A percentile compares a stretch with the other conserved stretches of the same genome.
These are phyloP conservation scores for Terfezia claveryi DNA, from an alignment of 495 filamentous ascomycete genomes.

Conservation along the genomic window DNA sequence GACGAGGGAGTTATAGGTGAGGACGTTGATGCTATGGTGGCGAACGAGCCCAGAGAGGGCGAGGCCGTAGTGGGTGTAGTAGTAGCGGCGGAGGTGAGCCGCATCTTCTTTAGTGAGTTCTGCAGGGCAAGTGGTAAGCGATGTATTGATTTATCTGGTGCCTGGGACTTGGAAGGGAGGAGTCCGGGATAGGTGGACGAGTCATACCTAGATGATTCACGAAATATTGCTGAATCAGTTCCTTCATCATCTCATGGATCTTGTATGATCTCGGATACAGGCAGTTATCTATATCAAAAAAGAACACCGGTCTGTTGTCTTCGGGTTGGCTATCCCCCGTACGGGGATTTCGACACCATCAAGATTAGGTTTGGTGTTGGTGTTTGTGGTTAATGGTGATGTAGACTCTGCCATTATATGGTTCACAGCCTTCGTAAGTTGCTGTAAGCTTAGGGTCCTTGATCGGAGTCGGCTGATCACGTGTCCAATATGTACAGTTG, in stretches of 20 bases:
- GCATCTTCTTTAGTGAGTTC: conserved; percentile 48
- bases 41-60: conserved; percentile 89
- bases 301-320: conserved; percentile 39
- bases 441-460: too few relatives aligned
- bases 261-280: conserved; percentile 16
- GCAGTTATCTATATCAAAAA: conserved; percentile 97
- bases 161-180: neutral
- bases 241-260: conserved; percentile 37
- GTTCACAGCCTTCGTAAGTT: too few relatives aligned
- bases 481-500: too few relatives aligned
- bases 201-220: conserved; percentile 2
- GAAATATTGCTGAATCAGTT: conserved; percentile 28
- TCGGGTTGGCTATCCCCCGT: too few relatives aligned
- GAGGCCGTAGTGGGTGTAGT: conserved; percentile 88
- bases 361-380: too few relatives aligned
- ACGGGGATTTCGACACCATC: too few relatives aligned
- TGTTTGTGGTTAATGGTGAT: too few relatives aligned
- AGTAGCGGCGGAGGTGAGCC: conserved; percentile 57
- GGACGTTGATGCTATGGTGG: conserved; percentile 83
- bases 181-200: neutral
- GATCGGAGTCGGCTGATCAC: too few relatives aligned
- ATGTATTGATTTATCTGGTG: neutral
- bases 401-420: too few relatives aligned
- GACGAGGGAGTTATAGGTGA: conserved; percentile 84
- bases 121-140: neutral